Percentiles rank a stretch among this genome's conserved stretches.
Conservation (phyloP, 73 alveolate species). For the Durusdinium trenchii region DNA sequence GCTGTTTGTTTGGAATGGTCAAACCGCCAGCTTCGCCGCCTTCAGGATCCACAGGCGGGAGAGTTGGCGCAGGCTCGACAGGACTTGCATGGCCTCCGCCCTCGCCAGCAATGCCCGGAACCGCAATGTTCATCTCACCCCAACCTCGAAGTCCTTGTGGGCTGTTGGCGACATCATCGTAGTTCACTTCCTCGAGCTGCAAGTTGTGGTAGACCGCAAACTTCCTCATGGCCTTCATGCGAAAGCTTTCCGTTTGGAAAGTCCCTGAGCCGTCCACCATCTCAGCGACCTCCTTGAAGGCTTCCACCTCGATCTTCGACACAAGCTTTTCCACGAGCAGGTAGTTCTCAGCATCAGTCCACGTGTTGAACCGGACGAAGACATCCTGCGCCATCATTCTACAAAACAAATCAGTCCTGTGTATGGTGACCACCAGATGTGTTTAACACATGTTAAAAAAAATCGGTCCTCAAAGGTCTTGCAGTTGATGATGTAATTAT, state of each 20-base stretch:
- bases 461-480: not conserved
- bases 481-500: constrained; percentile 49
- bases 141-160: constrained; percentile 23
- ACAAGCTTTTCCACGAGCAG: constrained; percentile 4
- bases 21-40: too few relatives aligned
- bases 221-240: constrained; percentile 1
- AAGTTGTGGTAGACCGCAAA: not conserved
- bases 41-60: too few relatives aligned
- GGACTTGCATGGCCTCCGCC: too few relatives aligned
- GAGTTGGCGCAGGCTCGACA: too few relatives aligned
- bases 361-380: not conserved
- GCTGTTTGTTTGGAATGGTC: too few relatives aligned
- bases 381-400: not conserved
- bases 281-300: constrained; percentile 20
- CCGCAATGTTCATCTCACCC: constrained; percentile 8
- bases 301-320: not conserved
- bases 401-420: not conserved
- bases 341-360: constrained; percentile 54
- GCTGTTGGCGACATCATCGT: not conserved
- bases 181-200: not conserved
- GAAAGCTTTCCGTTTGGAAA: not conserved
- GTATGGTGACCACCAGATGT: not conserved
- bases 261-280: not conserved
- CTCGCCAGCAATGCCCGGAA: constrained; percentile 12
- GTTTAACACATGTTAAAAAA: not conserved